These are phyloP conservation scores for Alternaria sp. DNA, from an alignment of 2,329 filamentous ascomycete species.

Conservation along the genomic window DNA sequence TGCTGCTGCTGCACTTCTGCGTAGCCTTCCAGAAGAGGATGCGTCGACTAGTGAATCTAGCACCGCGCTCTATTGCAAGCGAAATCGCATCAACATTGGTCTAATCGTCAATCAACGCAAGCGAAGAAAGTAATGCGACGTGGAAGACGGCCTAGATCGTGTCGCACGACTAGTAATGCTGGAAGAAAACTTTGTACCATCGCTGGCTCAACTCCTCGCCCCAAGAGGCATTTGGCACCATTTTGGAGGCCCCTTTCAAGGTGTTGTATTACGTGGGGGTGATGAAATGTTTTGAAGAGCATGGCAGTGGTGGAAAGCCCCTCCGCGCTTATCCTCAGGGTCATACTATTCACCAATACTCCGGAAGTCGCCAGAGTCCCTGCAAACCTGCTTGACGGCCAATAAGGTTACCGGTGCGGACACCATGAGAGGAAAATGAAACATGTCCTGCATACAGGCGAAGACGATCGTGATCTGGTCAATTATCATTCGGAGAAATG, in stretches of 20 bases:
- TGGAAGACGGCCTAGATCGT: neutral
- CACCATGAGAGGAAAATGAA: slow-evolving; percentile 25
- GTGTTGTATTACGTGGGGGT: neutral
- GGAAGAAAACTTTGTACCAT: neutral
- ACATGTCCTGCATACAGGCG: slow-evolving; percentile 32
- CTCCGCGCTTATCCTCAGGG: slow-evolving; percentile 40
- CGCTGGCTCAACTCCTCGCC: neutral
- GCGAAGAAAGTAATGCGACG: slow-evolving; percentile 8
- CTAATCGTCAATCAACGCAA: neutral
- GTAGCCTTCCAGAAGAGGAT: slow-evolving; percentile 40
- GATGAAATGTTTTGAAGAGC: slow-evolving; percentile 4
- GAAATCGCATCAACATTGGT: neutral
- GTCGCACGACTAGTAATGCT: neutral
- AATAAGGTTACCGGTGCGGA: slow-evolving; percentile 27
- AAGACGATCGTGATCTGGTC: slow-evolving; percentile 23
- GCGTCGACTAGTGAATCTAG: slow-evolving; percentile 7
- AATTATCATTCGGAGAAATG: slow-evolving; percentile 21
- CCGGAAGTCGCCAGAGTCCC: slow-evolving; percentile 16
- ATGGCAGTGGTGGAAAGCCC: slow-evolving; percentile 28
- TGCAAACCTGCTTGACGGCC: slow-evolving; percentile 20
- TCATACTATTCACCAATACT: slow-evolving; percentile 17
- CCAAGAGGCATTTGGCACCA: neutral
- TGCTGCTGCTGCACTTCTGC: slow-evolving; percentile 26
- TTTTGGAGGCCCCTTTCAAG: neutral
- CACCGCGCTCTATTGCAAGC: slow-evolving; percentile 5